Evolutionary conservation across 345 rosid genomes (phyloP).

Genomic region (Microthlaspi erraticum): DNA sequence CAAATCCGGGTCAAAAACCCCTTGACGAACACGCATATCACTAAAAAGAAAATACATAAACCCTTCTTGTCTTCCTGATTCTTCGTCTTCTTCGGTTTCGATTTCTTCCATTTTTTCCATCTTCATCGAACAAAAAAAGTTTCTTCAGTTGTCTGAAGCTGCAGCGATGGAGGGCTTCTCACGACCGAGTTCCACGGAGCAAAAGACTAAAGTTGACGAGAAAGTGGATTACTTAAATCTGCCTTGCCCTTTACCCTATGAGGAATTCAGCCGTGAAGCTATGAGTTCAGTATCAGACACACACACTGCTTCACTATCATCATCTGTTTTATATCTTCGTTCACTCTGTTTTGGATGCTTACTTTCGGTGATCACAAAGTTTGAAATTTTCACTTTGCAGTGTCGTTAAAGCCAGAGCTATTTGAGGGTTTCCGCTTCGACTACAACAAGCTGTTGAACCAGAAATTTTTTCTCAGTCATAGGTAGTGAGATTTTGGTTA

Average conservation of each 20-base stretch:
- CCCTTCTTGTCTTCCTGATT: slow-evolving; percentile 1
- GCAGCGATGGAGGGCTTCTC: slow-evolving; percentile 54
- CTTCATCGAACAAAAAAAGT: not conserved
- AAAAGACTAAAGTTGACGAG: slow-evolving; percentile 44
- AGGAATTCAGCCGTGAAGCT: slow-evolving; percentile 86
- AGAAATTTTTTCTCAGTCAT: slow-evolving; percentile 45
- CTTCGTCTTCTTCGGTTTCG: not conserved
- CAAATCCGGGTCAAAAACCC: not conserved
- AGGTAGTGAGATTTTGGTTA: not conserved
- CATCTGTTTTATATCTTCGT: no score
- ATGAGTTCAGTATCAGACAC: slow-evolving; percentile 51
- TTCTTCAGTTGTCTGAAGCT: not conserved
- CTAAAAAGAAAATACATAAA: slow-evolving; percentile 6
- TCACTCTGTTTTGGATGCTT: not conserved
- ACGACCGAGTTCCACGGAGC: slow-evolving; percentile 40
- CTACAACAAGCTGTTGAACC: slow-evolving; percentile 73
- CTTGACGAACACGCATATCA: slow-evolving; percentile 21
- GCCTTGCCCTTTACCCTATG: slow-evolving; percentile 83
- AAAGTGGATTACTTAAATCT: slow-evolving; percentile 73
- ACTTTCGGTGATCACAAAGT: not conserved
- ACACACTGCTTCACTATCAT: not conserved
- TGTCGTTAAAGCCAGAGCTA: slow-evolving; percentile 81
- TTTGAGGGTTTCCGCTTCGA: slow-evolving; percentile 92
- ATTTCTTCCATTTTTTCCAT: not conserved
- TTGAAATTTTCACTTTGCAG: slow-evolving; percentile 52